A percentile compares a stretch with the other conserved stretches of the same genome.
phyloP scores from a whole-genome alignment of 176 grass and related monocot genomes.

The Musa acuminata region DNA sequence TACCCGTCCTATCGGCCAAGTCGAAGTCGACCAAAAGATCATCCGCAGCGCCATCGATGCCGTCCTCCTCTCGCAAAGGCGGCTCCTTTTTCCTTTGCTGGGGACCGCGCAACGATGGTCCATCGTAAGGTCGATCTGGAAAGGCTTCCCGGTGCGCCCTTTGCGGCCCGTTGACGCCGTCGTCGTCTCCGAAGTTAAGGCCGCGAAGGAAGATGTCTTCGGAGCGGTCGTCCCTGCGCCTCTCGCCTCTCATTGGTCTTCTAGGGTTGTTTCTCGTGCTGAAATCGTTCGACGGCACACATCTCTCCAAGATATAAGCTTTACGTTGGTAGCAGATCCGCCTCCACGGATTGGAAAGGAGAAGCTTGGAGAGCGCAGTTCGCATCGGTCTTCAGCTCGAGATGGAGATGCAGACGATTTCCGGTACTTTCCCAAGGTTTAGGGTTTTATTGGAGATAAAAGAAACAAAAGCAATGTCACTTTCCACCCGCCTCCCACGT shows the following conservation, averaged over 20 bases:
- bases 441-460: background rate
- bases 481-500: no score
- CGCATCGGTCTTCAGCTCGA: background rate
- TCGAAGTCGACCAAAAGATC: background rate
- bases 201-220: background rate
- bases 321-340: background rate
- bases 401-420: background rate
- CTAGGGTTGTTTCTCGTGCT: background rate
- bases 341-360: background rate
- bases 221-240: background rate
- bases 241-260: background rate
- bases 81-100: background rate
- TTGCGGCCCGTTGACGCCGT: background rate
- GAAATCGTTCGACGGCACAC: background rate
- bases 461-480: no score
- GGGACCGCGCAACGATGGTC: background rate
- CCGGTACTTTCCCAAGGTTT: background rate
- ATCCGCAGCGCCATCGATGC: background rate
- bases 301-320: background rate
- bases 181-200: slow-evolving; percentile 1
- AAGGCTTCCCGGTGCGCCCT: background rate
- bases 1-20: background rate
- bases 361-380: background rate
- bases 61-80: background rate
- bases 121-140: background rate